Percentiles rank a stretch among this genome's conserved stretches.
Evolutionary conservation across 2,329 filamentous ascomycete genomes (phyloP).

Genomic region (Rugonectria rugulosa): DNA sequence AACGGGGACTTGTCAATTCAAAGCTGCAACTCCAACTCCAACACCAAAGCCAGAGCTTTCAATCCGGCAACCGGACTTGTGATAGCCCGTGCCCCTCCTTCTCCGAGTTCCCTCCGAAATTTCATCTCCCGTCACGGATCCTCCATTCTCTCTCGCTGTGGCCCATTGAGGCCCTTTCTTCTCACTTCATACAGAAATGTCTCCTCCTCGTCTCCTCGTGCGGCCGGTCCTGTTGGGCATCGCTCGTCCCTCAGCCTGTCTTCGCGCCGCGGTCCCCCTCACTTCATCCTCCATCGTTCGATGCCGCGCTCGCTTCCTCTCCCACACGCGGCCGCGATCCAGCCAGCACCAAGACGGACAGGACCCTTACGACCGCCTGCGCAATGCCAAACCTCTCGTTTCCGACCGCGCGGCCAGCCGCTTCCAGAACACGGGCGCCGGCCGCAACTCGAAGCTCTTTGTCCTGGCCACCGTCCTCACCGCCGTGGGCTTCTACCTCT

Average conservation of each 20-base stretch:
- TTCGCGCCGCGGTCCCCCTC: conserved; percentile 2
- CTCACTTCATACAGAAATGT: too few relatives aligned
- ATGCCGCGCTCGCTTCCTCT: conserved; percentile 31
- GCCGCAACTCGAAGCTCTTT: conserved; percentile 46
- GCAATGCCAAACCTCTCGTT: conserved; percentile 44
- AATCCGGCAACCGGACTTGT: background rate
- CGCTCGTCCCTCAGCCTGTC: conserved; percentile 1
- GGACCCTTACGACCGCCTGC: conserved; percentile 38
- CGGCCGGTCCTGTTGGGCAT: background rate
- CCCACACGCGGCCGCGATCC: conserved; percentile 26
- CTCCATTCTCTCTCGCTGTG: background rate
- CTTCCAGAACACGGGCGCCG: conserved; percentile 38
- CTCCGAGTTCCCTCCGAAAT: background rate
- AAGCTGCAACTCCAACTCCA: background rate
- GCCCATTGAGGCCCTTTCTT: conserved; percentile 13
- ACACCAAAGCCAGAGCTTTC: background rate
- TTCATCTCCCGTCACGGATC: background rate
- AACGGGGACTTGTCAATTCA: background rate
- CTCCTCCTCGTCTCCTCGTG: conserved; percentile 22
- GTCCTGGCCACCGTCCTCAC: conserved; percentile 50
- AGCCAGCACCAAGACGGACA: conserved; percentile 21
- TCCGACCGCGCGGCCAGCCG: conserved; percentile 35
- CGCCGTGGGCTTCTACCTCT: conserved; percentile 67
- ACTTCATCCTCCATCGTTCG: conserved; percentile 9
- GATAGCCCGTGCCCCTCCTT: background rate